Percentiles rank a stretch among this genome's conserved stretches.
These are phyloP conservation scores for Abrus pulchellus DNA, from an alignment of 306 rosid species.

Conservation along the genomic window DNA sequence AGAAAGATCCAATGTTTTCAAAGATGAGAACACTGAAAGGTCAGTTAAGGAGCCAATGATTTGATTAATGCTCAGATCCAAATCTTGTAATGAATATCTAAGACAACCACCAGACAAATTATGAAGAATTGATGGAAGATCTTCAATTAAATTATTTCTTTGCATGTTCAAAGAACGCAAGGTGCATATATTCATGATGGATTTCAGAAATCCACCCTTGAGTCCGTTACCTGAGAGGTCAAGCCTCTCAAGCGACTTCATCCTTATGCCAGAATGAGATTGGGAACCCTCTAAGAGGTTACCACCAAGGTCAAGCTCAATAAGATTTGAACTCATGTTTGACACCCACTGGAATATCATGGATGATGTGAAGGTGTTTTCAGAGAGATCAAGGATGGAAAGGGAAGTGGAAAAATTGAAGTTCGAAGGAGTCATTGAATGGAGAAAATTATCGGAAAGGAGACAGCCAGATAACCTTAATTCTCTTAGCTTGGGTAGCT, in stretches of 20 bases:
- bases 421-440: neutral
- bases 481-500: too few relatives aligned
- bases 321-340: neutral
- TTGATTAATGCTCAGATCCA: neutral
- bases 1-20: neutral
- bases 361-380: too few relatives aligned
- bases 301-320: too few relatives aligned
- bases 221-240: neutral
- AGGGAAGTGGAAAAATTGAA: slow-evolving; percentile 39
- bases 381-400: neutral
- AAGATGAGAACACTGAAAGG: slow-evolving; percentile 10
- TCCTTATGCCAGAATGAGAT: neutral
- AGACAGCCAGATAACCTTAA: neutral
- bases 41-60: slow-evolving; percentile 18
- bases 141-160: neutral
- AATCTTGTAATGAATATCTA: slow-evolving; percentile 30
- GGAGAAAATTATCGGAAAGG: slow-evolving; percentile 13
- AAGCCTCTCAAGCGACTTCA: slow-evolving; percentile 10
- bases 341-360: neutral
- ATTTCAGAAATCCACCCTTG: neutral
- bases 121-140: slow-evolving; percentile 5
- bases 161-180: neutral
- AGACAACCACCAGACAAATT: slow-evolving; percentile 35
- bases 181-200: slow-evolving; percentile 4
- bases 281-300: too few relatives aligned